Evolutionary conservation across 2,329 filamentous ascomycete genomes (phyloP).

Genomic region (Nigrospora sphaerica): DNA sequence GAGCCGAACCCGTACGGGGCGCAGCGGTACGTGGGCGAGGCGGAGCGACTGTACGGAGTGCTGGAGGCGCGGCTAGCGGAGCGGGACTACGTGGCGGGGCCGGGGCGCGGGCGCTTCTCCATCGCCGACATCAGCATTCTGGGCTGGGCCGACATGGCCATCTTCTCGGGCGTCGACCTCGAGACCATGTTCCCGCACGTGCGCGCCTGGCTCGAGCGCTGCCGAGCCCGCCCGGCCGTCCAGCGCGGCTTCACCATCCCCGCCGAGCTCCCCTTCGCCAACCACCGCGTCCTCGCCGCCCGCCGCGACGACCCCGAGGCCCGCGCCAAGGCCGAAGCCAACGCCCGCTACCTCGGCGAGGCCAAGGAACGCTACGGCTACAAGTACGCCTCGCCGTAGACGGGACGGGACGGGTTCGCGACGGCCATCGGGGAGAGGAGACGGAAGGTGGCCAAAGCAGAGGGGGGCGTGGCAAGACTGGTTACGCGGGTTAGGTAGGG

Average conservation of each 20-base stretch:
- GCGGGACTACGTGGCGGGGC: slow-evolving; percentile 47
- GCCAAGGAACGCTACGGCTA: slow-evolving; percentile 40
- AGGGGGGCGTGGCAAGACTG: no score
- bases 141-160: slow-evolving; percentile 57
- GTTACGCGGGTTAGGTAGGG: no score
- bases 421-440: no score
- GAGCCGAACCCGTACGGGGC: slow-evolving; percentile 65
- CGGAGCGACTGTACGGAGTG: slow-evolving; percentile 65
- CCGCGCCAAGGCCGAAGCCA: slow-evolving; percentile 32
- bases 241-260: slow-evolving; percentile 60
- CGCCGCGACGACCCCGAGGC: slow-evolving; percentile 39
- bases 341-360: slow-evolving; percentile 24
- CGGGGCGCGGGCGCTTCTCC: slow-evolving; percentile 46
- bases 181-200: slow-evolving; percentile 55
- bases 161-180: slow-evolving; percentile 57
- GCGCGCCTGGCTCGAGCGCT: slow-evolving; percentile 58
- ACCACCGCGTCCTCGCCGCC: slow-evolving; percentile 30
- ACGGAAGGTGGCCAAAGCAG: no score
- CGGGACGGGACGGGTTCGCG: no score
- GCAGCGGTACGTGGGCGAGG: slow-evolving; percentile 70
- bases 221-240: slow-evolving; percentile 51
- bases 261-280: slow-evolving; percentile 27
- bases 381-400: slow-evolving; percentile 35
- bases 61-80: slow-evolving; percentile 56
- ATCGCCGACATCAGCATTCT: slow-evolving; percentile 68